Evolutionary conservation across 371 early-diverging fungal genomes (phyloP).

Genomic region (Dichotomocladium elegans): DNA sequence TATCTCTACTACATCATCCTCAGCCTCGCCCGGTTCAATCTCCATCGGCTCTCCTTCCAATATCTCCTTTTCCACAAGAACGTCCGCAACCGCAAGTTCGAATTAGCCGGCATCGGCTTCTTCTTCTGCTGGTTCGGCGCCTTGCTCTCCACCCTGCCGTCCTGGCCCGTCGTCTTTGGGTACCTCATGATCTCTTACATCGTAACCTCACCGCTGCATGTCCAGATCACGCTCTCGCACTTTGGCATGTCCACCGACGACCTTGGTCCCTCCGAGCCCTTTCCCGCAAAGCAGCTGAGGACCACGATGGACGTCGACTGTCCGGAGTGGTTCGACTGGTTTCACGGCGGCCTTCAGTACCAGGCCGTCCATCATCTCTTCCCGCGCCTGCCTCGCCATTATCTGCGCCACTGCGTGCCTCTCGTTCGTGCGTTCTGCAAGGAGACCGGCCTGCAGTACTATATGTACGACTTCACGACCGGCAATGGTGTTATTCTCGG

Average conservation of each 20-base stretch:
- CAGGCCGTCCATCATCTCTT: slow-evolving; percentile 96
- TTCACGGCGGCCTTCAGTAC: slow-evolving; percentile 96
- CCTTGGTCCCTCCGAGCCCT: slow-evolving; percentile 68
- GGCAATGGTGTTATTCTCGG: slow-evolving; percentile 69
- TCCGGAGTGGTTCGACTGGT: slow-evolving; percentile 93
- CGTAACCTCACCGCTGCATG: slow-evolving; percentile 82
- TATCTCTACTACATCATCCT: slow-evolving; percentile 83
- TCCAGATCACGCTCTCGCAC: slow-evolving; percentile 95
- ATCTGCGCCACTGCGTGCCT: slow-evolving; percentile 71
- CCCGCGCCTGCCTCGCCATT: slow-evolving; percentile 90
- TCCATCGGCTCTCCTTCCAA: slow-evolving; percentile 74
- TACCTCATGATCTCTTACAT: slow-evolving; percentile 81
- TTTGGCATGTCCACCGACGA: slow-evolving; percentile 93
- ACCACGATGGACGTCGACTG: slow-evolving; percentile 98
- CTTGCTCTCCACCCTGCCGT: slow-evolving; percentile 67
- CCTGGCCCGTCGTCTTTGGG: slow-evolving; percentile 54
- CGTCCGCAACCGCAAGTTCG: slow-evolving; percentile 71
- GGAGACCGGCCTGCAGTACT: slow-evolving; percentile 65
- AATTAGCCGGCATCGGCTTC: slow-evolving; percentile 62
- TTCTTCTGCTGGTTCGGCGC: slow-evolving; percentile 82
- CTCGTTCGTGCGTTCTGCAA: slow-evolving; percentile 73
- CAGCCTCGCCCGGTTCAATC: slow-evolving; percentile 89
- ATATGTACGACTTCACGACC: slow-evolving; percentile 66
- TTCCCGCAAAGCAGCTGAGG: slow-evolving; percentile 80
- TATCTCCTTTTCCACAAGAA: slow-evolving; percentile 58